Percentiles rank a stretch among this genome's conserved stretches.
These are phyloP conservation scores for Pseudogymnoascus sp. DNA, from an alignment of 2,329 filamentous ascomycete genomes.

Conservation along the genomic window DNA sequence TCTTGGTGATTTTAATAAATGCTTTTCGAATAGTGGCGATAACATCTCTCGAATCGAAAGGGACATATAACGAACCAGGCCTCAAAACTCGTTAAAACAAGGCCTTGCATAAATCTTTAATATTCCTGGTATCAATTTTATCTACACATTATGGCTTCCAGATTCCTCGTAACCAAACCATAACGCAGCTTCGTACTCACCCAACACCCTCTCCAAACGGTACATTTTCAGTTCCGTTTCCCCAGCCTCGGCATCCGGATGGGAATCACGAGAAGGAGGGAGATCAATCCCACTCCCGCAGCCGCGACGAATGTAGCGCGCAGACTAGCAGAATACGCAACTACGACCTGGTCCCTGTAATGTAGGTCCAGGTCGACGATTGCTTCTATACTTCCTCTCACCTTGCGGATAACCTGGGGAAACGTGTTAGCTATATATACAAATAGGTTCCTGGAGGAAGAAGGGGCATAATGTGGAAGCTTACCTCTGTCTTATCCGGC, in stretches of 20 bases:
- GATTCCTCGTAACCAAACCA: background rate
- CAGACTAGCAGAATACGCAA: slow-evolving; percentile 45
- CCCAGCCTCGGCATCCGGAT: slow-evolving; percentile 47
- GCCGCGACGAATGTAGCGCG: slow-evolving; percentile 36
- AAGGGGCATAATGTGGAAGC: background rate
- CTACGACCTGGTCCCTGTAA: slow-evolving; percentile 46
- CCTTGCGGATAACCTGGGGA: slow-evolving; percentile 38
- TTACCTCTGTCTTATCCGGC: slow-evolving; percentile 41
- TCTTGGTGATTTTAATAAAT: background rate
- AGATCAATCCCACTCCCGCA: slow-evolving; percentile 38
- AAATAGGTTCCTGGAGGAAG: background rate
- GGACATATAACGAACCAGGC: background rate
- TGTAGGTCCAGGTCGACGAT: slow-evolving; percentile 35
- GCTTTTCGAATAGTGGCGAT: background rate
- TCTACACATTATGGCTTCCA: background rate
- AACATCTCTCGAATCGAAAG: background rate
- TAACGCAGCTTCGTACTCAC: too few species aligned
- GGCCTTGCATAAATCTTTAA: background rate
- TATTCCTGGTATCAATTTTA: background rate
- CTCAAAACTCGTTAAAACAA: background rate
- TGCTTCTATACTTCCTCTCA: slow-evolving; percentile 46
- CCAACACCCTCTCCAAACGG: background rate
- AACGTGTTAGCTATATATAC: background rate
- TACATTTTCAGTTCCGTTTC: slow-evolving; percentile 29
- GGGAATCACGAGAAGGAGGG: slow-evolving; percentile 39